These are phyloP conservation scores for Hymenoscyphus fraxineus DNA, from an alignment of 2,329 filamentous ascomycete species.

Conservation along the genomic window DNA sequence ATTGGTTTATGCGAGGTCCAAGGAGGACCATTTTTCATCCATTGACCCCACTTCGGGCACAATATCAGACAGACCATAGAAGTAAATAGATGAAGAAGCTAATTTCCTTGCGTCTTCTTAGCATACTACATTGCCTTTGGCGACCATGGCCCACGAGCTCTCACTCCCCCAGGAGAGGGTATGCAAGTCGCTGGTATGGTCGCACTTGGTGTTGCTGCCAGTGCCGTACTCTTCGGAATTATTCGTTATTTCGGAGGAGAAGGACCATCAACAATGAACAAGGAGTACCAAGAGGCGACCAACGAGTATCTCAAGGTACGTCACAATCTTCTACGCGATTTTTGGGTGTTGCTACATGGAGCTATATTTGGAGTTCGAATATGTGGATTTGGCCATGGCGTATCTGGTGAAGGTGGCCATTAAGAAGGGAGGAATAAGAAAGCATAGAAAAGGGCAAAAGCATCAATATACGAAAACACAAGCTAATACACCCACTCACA, in stretches of 20 bases:
- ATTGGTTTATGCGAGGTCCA: background rate
- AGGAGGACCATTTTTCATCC: background rate
- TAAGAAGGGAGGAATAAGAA: background rate
- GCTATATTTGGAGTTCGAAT: background rate
- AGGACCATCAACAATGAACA: constrained; percentile 82
- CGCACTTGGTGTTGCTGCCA: constrained; percentile 60
- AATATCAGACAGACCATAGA: background rate
- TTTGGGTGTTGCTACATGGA: background rate
- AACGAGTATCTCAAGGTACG: constrained; percentile 92
- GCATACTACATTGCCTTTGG: constrained; percentile 99
- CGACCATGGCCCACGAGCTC: constrained; percentile 86
- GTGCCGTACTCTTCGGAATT: constrained; percentile 66
- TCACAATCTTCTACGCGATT: constrained; percentile 19
- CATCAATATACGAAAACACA: background rate
- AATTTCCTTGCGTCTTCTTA: constrained; percentile 42
- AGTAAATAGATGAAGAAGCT: constrained; percentile 3
- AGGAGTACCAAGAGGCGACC: constrained; percentile 92
- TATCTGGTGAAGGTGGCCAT: background rate
- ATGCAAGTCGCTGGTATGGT: constrained; percentile 75
- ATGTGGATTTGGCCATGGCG: background rate
- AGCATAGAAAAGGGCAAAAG: background rate
- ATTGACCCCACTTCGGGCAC: background rate
- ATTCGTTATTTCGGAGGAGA: constrained; percentile 70
- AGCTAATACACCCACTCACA: constrained; percentile 39
- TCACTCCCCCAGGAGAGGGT: constrained; percentile 77